Conservation (phyloP, 495 filamentous ascomycete genomes). For the Penicillium paradoxum region DNA sequence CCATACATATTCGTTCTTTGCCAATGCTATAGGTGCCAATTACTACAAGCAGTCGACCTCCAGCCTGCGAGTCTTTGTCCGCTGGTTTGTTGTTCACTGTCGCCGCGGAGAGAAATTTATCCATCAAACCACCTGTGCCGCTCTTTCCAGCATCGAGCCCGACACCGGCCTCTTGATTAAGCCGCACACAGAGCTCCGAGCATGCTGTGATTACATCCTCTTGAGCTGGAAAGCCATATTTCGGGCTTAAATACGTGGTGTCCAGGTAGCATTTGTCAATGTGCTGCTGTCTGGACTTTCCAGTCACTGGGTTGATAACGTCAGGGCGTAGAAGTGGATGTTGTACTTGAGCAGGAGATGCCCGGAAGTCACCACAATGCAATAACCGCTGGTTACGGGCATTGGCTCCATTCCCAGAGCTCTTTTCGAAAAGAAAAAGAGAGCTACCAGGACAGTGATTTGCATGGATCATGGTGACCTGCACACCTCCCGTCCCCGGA, state of each 20-base stretch:
- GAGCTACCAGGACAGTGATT: slow-evolving; percentile 97
- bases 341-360: slow-evolving; percentile 76
- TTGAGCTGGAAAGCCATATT: slow-evolving; percentile 91
- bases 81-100: slow-evolving; percentile 10
- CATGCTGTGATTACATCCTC: slow-evolving; percentile 81
- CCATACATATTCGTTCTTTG: slow-evolving; percentile 93
- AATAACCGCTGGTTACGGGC: slow-evolving; percentile 68
- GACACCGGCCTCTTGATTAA: slow-evolving; percentile 54
- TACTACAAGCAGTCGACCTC: slow-evolving; percentile 78
- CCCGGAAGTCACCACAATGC: slow-evolving; percentile 95
- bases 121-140: slow-evolving; percentile 52
- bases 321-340: slow-evolving; percentile 80
- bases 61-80: slow-evolving; percentile 8
- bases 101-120: slow-evolving; percentile 50
- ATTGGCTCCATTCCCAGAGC: slow-evolving; percentile 52
- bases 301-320: slow-evolving; percentile 58
- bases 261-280: slow-evolving; percentile 96
- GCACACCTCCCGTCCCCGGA: slow-evolving; percentile 70
- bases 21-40: slow-evolving; percentile 97
- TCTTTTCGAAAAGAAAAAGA: slow-evolving; percentile 86
- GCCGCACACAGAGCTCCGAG: slow-evolving; percentile 75
- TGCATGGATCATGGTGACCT: slow-evolving; percentile 90
- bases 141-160: slow-evolving; percentile 35
- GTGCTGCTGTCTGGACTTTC: slow-evolving; percentile 70
- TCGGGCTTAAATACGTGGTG: slow-evolving; percentile 93